A percentile compares a stretch with the other conserved stretches of the same genome.
These are phyloP conservation scores for Fusarium nurragi DNA, from an alignment of 2,329 filamentous ascomycete species.

Conservation along the genomic window DNA sequence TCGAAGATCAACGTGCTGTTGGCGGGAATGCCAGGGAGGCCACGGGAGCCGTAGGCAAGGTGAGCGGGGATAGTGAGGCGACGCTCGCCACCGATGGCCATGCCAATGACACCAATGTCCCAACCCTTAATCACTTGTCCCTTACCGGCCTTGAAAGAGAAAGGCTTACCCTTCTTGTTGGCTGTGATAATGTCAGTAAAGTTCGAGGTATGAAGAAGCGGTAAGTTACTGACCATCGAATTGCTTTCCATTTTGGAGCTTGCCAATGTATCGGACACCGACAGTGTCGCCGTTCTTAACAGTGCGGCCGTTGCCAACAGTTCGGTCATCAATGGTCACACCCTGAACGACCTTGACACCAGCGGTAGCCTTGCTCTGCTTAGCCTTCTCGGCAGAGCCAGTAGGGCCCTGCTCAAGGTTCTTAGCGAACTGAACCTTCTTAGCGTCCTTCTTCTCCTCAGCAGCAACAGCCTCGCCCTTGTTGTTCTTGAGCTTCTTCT, in stretches of 20 bases:
- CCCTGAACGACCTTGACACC: constrained; percentile 85
- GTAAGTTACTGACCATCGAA: constrained; percentile 80
- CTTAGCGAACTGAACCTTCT: constrained; percentile 99
- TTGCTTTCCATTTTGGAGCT: constrained; percentile 91
- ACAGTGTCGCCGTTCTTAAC: constrained; percentile 92
- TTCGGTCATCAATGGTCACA: constrained; percentile 95
- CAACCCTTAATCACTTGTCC: constrained; percentile 99
- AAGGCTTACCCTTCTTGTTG: constrained; percentile 99
- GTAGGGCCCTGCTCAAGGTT: constrained; percentile 97
- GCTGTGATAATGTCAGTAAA: constrained; percentile 60
- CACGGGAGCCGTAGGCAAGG: constrained; percentile 89
- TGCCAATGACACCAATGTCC: constrained; percentile 94
- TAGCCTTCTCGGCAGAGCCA: constrained; percentile 65
- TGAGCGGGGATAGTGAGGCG: constrained; percentile 88
- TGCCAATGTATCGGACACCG: constrained; percentile 97
- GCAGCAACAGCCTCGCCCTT: constrained; percentile 82
- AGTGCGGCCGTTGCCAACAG: constrained; percentile 82
- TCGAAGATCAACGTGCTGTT: constrained; percentile 96
- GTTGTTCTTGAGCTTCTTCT: constrained; percentile 99
- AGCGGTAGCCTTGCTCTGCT: constrained; percentile 60
- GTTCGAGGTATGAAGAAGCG: background rate
- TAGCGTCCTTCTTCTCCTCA: constrained; percentile 70
- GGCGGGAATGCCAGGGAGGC: constrained; percentile 82
- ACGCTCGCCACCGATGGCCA: constrained; percentile 93
- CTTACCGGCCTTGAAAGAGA: constrained; percentile 92